Conservation (phyloP, 2,329 filamentous ascomycete species). For the Sclerotinia minor region DNA sequence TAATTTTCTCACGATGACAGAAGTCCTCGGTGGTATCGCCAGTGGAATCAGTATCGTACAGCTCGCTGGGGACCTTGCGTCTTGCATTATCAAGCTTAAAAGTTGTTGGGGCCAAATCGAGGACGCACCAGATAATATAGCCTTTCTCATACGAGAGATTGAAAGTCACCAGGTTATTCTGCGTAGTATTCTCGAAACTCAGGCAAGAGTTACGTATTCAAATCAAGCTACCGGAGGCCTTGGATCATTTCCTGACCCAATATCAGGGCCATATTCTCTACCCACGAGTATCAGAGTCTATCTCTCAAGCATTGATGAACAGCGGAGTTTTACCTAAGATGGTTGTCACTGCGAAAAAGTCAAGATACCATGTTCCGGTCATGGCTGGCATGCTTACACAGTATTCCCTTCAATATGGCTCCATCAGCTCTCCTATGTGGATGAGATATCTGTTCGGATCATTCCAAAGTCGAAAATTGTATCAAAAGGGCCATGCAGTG, state of each 20-base stretch:
- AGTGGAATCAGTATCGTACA: constrained; percentile 26
- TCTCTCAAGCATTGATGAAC: not conserved
- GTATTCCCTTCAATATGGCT: not conserved
- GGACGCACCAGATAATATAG: constrained; percentile 27
- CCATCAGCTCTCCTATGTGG: not conserved
- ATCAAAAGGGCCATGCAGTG: not conserved
- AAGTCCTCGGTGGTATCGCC: constrained; percentile 26
- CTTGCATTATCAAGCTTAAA: constrained; percentile 30
- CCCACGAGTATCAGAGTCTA: not conserved
- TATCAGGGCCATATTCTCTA: not conserved
- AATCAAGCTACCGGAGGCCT: not conserved
- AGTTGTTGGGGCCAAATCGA: constrained; percentile 28
- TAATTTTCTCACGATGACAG: constrained; percentile 18
- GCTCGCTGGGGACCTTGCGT: constrained; percentile 23
- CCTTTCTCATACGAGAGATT: constrained; percentile 24
- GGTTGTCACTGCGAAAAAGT: no score
- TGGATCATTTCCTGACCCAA: not conserved
- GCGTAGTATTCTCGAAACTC: constrained; percentile 22
- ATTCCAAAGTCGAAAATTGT: not conserved
- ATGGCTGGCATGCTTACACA: no score
- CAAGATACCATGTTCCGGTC: no score
- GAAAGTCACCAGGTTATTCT: constrained; percentile 25
- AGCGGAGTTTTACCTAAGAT: not conserved
- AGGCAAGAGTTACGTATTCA: not conserved
- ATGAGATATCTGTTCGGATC: not conserved